A percentile compares a stretch with the other conserved stretches of the same genome.
phyloP scores from a whole-genome alignment of 495 filamentous ascomycete species.

The Aspergillus coremiiformis region DNA sequence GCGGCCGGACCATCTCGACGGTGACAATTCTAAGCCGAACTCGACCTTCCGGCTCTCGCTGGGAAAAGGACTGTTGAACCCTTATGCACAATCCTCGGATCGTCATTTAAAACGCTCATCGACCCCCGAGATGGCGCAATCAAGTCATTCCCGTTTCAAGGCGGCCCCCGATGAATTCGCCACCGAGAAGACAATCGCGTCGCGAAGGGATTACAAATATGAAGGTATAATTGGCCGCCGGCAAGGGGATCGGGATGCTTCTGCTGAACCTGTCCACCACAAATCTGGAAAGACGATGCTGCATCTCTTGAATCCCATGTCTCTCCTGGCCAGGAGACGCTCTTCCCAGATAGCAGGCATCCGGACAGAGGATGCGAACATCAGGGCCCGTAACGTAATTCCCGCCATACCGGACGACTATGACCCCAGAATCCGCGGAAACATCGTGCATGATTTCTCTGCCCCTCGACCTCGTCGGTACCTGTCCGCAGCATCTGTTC shows the following conservation, averaged over 20 bases:
- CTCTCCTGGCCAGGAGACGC: conserved; percentile 51
- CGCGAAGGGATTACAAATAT: conserved; percentile 23
- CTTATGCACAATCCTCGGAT: conserved; percentile 17
- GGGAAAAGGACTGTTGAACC: conserved; percentile 21
- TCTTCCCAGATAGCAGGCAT: conserved; percentile 42
- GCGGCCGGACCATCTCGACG: conserved; percentile 24
- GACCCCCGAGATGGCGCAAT: conserved; percentile 18
- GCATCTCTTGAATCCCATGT: conserved; percentile 62
- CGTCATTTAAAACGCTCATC: conserved; percentile 24
- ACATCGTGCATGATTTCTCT: conserved; percentile 84
- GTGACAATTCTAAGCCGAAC: conserved; percentile 26
- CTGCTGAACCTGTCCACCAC: conserved; percentile 27
- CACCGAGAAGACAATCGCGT: conserved; percentile 20
- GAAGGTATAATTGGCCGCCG: conserved; percentile 21
- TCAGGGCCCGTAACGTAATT: conserved; percentile 42
- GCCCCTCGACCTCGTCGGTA: conserved; percentile 62
- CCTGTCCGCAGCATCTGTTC: conserved; percentile 33
- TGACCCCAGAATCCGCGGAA: conserved; percentile 79
- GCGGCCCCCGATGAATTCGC: conserved; percentile 28
- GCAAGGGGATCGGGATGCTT: conserved; percentile 25
- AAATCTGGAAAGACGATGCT: conserved; percentile 53
- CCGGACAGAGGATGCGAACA: conserved; percentile 42
- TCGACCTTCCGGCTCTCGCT: conserved; percentile 36
- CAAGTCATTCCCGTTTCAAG: conserved; percentile 29
- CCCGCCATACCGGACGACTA: conserved; percentile 63